A percentile compares a stretch with the other conserved stretches of the same genome.
Conservation (phyloP, 1,139 yeast species). For the Pichia sp. region DNA sequence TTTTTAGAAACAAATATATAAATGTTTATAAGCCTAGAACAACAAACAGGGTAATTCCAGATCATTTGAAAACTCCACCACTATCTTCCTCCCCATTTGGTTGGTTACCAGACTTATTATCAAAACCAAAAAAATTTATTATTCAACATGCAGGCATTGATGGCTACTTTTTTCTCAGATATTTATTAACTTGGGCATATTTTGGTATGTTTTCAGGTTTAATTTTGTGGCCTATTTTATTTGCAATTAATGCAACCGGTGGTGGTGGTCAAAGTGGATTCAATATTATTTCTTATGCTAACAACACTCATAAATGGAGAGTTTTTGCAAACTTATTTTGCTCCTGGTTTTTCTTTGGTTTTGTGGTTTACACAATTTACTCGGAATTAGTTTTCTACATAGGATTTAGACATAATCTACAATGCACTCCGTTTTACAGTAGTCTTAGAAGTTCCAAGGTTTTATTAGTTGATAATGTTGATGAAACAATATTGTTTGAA, state of each 20-base stretch:
- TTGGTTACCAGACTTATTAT: constrained; percentile 53
- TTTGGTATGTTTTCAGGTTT: constrained; percentile 36
- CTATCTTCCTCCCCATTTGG: constrained; percentile 57
- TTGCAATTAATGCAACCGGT: constrained; percentile 60
- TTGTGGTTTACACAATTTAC: constrained; percentile 63
- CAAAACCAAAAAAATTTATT: constrained; percentile 57
- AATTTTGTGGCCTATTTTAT: constrained; percentile 49
- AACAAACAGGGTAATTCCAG: constrained; percentile 50
- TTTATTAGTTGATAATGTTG: constrained; percentile 74
- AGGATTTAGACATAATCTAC: constrained; percentile 72
- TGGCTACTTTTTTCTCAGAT: constrained; percentile 64
- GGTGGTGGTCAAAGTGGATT: constrained; percentile 59
- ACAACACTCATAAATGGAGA: constrained; percentile 50
- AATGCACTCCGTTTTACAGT: constrained; percentile 76
- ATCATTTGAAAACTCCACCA: constrained; percentile 56
- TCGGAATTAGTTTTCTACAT: constrained; percentile 78
- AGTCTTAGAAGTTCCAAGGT: constrained; percentile 70
- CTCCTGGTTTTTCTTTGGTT: constrained; percentile 74
- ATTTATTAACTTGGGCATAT: constrained; percentile 41
- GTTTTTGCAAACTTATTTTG: constrained; percentile 84
- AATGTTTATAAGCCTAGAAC: constrained; percentile 69
- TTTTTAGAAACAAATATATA: constrained; percentile 48
- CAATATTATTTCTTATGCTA: constrained; percentile 73
- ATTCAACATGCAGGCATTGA: constrained; percentile 72
- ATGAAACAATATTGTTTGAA: constrained; percentile 55